Conservation (phyloP, 352 stramenopile genomes). For the Globisporangium polare region DNA sequence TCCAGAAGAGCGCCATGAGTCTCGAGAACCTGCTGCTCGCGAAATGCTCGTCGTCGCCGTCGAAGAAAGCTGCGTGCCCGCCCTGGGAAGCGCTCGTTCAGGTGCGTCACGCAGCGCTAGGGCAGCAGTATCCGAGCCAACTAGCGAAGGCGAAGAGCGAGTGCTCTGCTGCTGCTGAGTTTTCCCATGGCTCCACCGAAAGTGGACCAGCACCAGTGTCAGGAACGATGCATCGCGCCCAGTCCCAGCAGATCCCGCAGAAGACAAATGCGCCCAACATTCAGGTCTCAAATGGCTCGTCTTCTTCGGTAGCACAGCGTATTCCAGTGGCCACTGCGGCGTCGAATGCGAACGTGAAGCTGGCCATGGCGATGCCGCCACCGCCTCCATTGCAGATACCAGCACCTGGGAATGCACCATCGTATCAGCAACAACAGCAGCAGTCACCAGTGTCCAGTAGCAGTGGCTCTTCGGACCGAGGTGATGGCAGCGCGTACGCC, state of each 20-base stretch:
- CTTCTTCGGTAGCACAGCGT: slow-evolving; percentile 1
- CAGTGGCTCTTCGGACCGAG: slow-evolving; percentile 2
- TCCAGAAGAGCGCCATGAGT: slow-evolving; percentile 55
- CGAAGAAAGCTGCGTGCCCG: slow-evolving; percentile 63
- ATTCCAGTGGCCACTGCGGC: not conserved
- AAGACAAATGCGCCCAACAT: not conserved
- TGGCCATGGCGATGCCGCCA: not conserved
- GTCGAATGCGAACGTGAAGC: not conserved
- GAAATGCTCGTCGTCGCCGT: slow-evolving; percentile 62
- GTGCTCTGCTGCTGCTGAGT: not conserved
- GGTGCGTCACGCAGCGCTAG: slow-evolving; percentile 56
- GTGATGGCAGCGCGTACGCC: not conserved
- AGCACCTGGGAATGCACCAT: not conserved
- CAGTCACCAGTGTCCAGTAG: slow-evolving; percentile 12
- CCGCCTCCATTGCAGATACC: not conserved
- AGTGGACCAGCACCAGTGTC: not conserved
- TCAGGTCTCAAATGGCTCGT: not conserved
- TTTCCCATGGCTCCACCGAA: no score
- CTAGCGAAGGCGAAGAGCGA: slow-evolving; percentile 11
- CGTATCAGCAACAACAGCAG: slow-evolving; percentile 6
- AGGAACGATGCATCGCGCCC: not conserved
- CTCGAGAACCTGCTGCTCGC: slow-evolving; percentile 75
- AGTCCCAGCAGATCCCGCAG: slow-evolving; percentile 5
- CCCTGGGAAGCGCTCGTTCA: slow-evolving; percentile 76
- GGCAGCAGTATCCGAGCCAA: slow-evolving; percentile 11